A percentile compares a stretch with the other conserved stretches of the same genome.
These are phyloP conservation scores for Marasmius fiardii DNA, from an alignment of 1,284 basidiomycete species.

Conservation along the genomic window DNA sequence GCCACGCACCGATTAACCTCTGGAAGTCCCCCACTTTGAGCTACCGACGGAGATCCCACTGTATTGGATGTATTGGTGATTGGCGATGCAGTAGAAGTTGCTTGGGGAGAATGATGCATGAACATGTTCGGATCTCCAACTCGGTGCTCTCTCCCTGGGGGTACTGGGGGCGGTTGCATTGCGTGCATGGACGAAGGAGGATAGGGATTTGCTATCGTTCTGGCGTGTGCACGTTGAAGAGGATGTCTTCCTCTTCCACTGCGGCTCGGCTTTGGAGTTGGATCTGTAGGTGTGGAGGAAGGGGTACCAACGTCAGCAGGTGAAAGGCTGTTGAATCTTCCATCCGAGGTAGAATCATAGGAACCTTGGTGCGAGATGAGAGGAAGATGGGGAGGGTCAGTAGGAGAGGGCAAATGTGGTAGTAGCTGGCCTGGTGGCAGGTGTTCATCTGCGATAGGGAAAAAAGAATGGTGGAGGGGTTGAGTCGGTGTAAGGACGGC, in stretches of 20 bases:
- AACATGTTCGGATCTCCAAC: slow-evolving; percentile 19
- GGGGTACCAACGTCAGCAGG: slow-evolving; percentile 3
- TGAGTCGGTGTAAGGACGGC: slow-evolving; percentile 15
- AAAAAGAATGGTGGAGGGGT: slow-evolving; percentile 16
- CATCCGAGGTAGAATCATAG: slow-evolving; percentile 9
- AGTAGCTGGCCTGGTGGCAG: slow-evolving; percentile 23
- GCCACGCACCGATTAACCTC: slow-evolving; percentile 7
- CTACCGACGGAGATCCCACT: too few relatives aligned
- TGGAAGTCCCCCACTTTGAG: background rate
- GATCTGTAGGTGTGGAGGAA: slow-evolving; percentile 1
- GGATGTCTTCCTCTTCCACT: slow-evolving; percentile 4
- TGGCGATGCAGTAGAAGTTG: too few relatives aligned
- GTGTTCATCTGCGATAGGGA: slow-evolving; percentile 21
- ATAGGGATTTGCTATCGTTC: background rate
- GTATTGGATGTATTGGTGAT: too few relatives aligned
- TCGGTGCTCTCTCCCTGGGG: background rate
- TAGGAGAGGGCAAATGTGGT: slow-evolving; percentile 23
- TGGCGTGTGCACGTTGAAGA: background rate
- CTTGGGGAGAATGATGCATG: background rate
- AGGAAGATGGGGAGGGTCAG: slow-evolving; percentile 16
- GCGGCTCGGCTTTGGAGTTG: slow-evolving; percentile 4
- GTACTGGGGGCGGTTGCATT: background rate
- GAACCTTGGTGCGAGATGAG: slow-evolving; percentile 5
- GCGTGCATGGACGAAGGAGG: background rate
- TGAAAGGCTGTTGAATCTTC: background rate